A percentile compares a stretch with the other conserved stretches of the same genome.
Evolutionary conservation across 164 flowering plant species (phyloP).

Genomic region (Cinnamomum chago): DNA sequence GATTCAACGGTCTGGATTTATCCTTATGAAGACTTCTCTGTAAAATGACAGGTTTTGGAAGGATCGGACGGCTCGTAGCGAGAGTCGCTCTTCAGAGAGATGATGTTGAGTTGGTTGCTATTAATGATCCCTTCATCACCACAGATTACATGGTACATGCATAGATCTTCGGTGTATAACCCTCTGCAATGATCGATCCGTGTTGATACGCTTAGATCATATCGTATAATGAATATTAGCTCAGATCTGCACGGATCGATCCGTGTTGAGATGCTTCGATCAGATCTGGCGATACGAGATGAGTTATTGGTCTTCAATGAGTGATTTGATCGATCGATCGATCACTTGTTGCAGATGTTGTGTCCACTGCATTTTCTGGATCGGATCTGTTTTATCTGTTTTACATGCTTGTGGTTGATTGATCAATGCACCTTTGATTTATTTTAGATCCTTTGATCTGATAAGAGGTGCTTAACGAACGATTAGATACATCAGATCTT

Average conservation of each 20-base stretch:
- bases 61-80: conserved; percentile 82
- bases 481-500: no score
- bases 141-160: conserved; percentile 71
- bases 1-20: conserved; percentile 3
- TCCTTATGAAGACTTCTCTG: background rate
- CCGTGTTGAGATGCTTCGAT: background rate
- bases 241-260: background rate
- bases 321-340: no score
- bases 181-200: background rate
- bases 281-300: background rate
- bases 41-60: conserved; percentile 65
- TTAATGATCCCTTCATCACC: conserved; percentile 83
- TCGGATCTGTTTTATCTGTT: no score
- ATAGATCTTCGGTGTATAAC: background rate
- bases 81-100: conserved; percentile 70
- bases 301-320: no score
- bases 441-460: no score
- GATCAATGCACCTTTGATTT: no score
- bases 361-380: no score
- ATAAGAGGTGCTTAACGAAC: no score
- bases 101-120: conserved; percentile 84
- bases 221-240: no score
- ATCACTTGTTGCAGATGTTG: no score
- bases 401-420: no score
- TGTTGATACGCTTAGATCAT: background rate